Evolutionary conservation across 1,139 yeast genomes (phyloP).

Genomic region (Magnusiomyces tetraspermus): DNA sequence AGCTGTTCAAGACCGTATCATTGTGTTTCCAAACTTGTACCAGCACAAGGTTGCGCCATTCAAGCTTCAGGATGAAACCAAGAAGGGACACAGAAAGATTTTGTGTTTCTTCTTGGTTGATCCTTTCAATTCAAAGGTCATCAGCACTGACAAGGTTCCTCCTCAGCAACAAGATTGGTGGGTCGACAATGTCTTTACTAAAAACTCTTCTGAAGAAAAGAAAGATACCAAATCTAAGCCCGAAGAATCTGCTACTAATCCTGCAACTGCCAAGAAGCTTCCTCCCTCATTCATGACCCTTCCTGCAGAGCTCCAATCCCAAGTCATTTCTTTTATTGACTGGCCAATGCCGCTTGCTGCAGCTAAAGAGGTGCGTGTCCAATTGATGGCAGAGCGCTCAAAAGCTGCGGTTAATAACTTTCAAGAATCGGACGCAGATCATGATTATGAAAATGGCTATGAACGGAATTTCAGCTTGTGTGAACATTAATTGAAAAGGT

Average conservation of each 20-base stretch:
- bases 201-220: not conserved
- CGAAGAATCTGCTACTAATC: not conserved
- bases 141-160: conserved; percentile 34
- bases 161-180: conserved; percentile 40
- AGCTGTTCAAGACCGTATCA: conserved; percentile 28
- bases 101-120: conserved; percentile 38
- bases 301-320: conserved; percentile 19
- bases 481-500: not conserved
- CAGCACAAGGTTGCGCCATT: conserved; percentile 40
- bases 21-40: conserved; percentile 37
- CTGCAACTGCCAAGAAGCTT: not conserved
- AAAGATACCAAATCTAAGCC: not conserved
- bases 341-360: conserved; percentile 27
- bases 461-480: not conserved
- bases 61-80: conserved; percentile 33
- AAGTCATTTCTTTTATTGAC: conserved; percentile 13
- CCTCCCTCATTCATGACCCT: conserved; percentile 1
- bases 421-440: not conserved
- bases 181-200: conserved; percentile 18
- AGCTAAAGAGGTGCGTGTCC: conserved; percentile 29
- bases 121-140: conserved; percentile 32
- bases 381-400: conserved; percentile 35
- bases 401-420: not conserved
- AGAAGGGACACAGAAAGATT: conserved; percentile 37
- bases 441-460: not conserved